A percentile compares a stretch with the other conserved stretches of the same genome.
phyloP scores from a whole-genome alignment of 371 early-diverging fungal genomes.

The Apophysomyces variabilis region DNA sequence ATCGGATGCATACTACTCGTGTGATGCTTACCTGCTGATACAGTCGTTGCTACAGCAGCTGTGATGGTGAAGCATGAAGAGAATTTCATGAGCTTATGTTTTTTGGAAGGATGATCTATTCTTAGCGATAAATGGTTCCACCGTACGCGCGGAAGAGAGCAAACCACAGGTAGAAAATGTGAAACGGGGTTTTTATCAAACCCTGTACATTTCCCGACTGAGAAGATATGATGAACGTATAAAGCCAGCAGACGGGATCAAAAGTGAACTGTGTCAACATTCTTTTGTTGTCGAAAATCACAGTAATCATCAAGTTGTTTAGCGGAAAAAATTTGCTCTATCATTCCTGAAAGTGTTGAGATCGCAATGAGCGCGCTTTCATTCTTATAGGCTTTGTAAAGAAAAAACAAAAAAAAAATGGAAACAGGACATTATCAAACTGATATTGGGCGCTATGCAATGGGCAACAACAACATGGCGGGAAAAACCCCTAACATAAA shows the following conservation, averaged over 20 bases:
- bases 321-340: background rate
- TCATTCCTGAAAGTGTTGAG: slow-evolving; percentile 7
- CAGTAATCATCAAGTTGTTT: slow-evolving; percentile 7
- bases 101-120: background rate
- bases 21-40: slow-evolving; percentile 4
- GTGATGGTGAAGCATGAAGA: background rate
- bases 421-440: background rate
- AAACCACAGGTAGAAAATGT: slow-evolving; percentile 3
- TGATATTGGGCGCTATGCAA: background rate
- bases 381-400: background rate
- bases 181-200: slow-evolving; percentile 5
- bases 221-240: slow-evolving; percentile 4
- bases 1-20: background rate
- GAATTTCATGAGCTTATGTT: background rate
- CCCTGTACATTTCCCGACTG: slow-evolving; percentile 2
- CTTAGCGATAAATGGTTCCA: background rate
- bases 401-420: background rate
- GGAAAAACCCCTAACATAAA: no score
- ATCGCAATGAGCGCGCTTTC: background rate
- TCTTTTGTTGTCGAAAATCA: slow-evolving; percentile 9
- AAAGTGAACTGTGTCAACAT: slow-evolving; percentile 9
- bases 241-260: slow-evolving; percentile 8
- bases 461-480: background rate
- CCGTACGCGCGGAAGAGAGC: background rate
- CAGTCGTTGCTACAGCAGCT: slow-evolving; percentile 6